Conservation (phyloP, 106 monocot genomes). For the Apostasia shenzhenica region DNA sequence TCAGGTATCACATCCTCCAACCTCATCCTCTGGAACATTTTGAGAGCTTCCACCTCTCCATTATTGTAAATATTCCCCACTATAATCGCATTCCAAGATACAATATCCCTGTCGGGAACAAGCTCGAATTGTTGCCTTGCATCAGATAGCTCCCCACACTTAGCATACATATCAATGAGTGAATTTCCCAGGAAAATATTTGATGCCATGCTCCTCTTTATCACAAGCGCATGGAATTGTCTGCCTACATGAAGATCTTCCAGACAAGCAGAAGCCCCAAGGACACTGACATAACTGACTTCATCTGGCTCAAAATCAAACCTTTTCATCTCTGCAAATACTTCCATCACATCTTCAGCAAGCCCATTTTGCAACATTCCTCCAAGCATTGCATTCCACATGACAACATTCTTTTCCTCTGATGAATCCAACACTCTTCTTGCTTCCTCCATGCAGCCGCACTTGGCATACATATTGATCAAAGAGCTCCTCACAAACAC, state of each 20-base stretch:
- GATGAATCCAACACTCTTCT: conserved; percentile 32
- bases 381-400: conserved; percentile 69
- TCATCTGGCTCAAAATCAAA: conserved; percentile 29
- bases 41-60: conserved; percentile 34
- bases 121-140: conserved; percentile 40
- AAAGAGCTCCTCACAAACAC: conserved; percentile 69
- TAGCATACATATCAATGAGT: conserved; percentile 62
- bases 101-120: conserved; percentile 26
- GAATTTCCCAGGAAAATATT: conserved; percentile 45
- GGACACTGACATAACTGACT: conserved; percentile 43
- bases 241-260: conserved; percentile 30
- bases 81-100: conserved; percentile 74
- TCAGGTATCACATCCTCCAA: conserved; percentile 27
- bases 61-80: conserved; percentile 31
- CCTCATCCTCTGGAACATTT: conserved; percentile 36
- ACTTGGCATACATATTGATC: conserved; percentile 67
- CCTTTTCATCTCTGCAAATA: conserved; percentile 45
- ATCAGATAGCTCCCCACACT: conserved; percentile 39
- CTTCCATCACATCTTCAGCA: conserved; percentile 13
- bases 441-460: conserved; percentile 30
- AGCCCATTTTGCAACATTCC: conserved; percentile 37
- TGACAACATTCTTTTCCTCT: conserved; percentile 43
- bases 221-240: conserved; percentile 45
- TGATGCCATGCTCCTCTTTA: conserved; percentile 29
- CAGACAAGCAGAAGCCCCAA: conserved; percentile 40